phyloP scores from a whole-genome alignment of 495 filamentous ascomycete genomes.

The Podospora fimiseda region DNA sequence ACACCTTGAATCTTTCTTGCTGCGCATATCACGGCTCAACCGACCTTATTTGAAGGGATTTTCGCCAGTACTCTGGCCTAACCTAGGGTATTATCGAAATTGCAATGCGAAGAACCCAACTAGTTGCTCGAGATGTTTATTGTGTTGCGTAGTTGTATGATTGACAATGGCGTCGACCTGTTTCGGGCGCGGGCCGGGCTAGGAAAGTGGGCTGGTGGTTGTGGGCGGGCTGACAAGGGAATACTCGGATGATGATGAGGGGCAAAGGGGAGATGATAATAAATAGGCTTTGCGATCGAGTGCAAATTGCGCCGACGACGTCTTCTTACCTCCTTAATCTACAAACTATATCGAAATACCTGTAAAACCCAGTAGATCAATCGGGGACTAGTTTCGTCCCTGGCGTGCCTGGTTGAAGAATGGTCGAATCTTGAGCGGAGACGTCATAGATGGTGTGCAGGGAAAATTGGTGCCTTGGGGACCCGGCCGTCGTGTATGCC shows the following conservation, averaged over 20 bases:
- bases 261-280: neutral
- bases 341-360: neutral
- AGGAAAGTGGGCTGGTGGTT: neutral
- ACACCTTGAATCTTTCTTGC: neutral
- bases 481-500: neutral
- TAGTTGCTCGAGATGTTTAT: neutral
- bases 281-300: too few species aligned
- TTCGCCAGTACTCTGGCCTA: neutral
- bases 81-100: neutral
- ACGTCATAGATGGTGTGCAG: neutral
- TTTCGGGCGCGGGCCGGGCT: conserved; percentile 6
- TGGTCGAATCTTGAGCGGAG: neutral
- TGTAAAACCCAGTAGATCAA: neutral
- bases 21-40: neutral
- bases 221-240: conserved; percentile 4
- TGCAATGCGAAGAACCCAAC: neutral
- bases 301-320: too few species aligned
- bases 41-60: neutral
- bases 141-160: conserved; percentile 4
- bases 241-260: neutral
- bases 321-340: neutral
- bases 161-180: conserved; percentile 3
- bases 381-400: neutral
- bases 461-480: neutral
- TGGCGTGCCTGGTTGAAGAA: too few species aligned